Base-by-base conservation (phyloP, 139 green algal genomes). In the Nannochloris sp. region DNA sequence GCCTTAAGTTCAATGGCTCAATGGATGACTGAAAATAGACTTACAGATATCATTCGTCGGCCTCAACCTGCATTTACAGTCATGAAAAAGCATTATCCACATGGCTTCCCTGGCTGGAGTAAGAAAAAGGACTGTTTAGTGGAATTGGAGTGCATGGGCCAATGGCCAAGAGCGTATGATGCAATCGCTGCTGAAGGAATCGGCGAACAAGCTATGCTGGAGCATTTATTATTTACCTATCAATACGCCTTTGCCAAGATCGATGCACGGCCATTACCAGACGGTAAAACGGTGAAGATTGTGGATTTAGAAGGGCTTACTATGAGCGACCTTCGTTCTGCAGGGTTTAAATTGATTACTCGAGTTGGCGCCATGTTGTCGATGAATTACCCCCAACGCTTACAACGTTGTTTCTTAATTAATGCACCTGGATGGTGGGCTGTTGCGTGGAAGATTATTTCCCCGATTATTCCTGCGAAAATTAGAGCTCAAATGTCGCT, bases 371-470 rank as follows among this genome's bases (percentile, higher is more conserved):
- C 55, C 15, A 35, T 69, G 46, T 45, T 78, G 15, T 45, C 56
- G 1, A n/a, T 65, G 7, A 69, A 68, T 44, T 78, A 67, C 19
- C 71, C 71, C 6, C 71, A 73, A n/a, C 57, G 71, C 24, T 32
- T 78, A 31, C 71, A 78, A 47, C 35, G 45, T 27, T 48, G 36
- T 10, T 77, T 77, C 57, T 33, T 77, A 1, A 42, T 77, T n/a
- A 71, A 71, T 38, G 70, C 62, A 2, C 70, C 70, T 33, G 32
- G 15, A 45, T 77, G 70, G 70, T 77, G 70, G 70, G 32, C 63
- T 5, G 37, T 77, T 37, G 56, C 63, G 24, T 77, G 70, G 70
- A 42, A 46, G 10, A 24, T 77, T 6, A 62, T 77, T 10, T 36
- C 24, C 6, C 70, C 70, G 4, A 56, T 77, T 24, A 68, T 77